A percentile compares a stretch with the other conserved stretches of the same genome.
Evolutionary conservation across 2,329 filamentous ascomycete genomes (phyloP).

Genomic region (Zymoseptoria pseudotritici): DNA sequence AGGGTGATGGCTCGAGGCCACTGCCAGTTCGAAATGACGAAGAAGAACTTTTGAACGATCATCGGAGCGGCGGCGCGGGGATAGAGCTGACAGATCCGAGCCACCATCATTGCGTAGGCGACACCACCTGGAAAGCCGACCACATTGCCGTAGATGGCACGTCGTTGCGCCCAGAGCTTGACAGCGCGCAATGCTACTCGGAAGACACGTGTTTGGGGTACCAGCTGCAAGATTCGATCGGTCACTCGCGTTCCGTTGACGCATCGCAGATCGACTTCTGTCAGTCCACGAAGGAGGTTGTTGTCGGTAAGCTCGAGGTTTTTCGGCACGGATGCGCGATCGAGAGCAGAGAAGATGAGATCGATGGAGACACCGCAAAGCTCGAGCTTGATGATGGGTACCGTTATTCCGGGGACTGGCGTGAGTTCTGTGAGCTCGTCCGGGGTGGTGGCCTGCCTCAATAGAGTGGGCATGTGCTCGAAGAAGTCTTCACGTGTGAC

Average conservation of each 20-base stretch:
- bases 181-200: conserved; percentile 81
- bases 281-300: conserved; percentile 73
- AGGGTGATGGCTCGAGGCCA: conserved; percentile 93
- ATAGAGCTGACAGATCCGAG: conserved; percentile 90
- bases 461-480: conserved; percentile 70
- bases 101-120: conserved; percentile 96
- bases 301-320: conserved; percentile 75
- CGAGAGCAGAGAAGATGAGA: conserved; percentile 57
- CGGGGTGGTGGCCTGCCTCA: conserved; percentile 66
- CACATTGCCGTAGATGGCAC: conserved; percentile 91
- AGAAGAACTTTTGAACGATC: conserved; percentile 89
- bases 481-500: conserved; percentile 90
- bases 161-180: conserved; percentile 90
- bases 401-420: conserved; percentile 80
- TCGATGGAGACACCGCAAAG: conserved; percentile 89
- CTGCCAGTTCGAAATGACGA: conserved; percentile 80
- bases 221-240: conserved; percentile 79
- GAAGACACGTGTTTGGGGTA: conserved; percentile 86
- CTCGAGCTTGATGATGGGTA: conserved; percentile 96
- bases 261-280: conserved; percentile 78
- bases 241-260: conserved; percentile 93
- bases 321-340: conserved; percentile 37
- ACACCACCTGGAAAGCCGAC: conserved; percentile 95
- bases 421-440: conserved; percentile 80
- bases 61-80: conserved; percentile 84